Conservation (phyloP, 129 eudicot species). For the Pulicaria dysenterica region DNA sequence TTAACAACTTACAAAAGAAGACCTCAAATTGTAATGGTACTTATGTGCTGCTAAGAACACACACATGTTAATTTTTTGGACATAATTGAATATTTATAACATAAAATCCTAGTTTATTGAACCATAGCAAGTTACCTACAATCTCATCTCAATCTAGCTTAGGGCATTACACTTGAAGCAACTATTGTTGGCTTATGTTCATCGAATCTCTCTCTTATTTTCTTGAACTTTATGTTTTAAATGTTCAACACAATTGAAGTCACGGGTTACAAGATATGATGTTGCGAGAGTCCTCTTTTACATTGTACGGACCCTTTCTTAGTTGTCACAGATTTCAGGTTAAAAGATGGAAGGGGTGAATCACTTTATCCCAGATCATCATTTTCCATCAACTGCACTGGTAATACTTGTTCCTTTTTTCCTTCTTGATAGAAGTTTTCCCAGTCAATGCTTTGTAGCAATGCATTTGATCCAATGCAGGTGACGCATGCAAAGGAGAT, state of each 20-base stretch:
- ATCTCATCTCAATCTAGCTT: neutral
- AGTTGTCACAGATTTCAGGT: constrained; percentile 33
- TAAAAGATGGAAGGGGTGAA: constrained; percentile 73
- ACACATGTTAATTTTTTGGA: too few species aligned
- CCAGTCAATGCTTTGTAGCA: neutral
- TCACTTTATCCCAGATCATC: constrained; percentile 76
- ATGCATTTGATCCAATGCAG: constrained; percentile 41
- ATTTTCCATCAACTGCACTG: constrained; percentile 76
- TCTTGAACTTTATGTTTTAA: neutral
- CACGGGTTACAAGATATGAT: neutral
- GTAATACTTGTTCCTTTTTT: constrained; percentile 35
- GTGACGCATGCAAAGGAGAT: constrained; percentile 93
- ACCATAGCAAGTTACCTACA: too few species aligned
- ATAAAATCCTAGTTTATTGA: too few species aligned
- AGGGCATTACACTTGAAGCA: neutral
- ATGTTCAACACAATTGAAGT: neutral
- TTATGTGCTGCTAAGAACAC: too few species aligned
- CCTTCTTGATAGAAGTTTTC: neutral
- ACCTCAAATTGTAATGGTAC: too few species aligned
- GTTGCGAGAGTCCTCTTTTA: constrained; percentile 5
- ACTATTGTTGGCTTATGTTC: neutral
- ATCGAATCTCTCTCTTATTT: neutral
- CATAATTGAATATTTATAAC: too few species aligned
- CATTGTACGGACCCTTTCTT: neutral
- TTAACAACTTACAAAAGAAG: too few species aligned